phyloP scores from a whole-genome alignment of 345 rosid genomes.

The Rhodamnia rubescens region DNA sequence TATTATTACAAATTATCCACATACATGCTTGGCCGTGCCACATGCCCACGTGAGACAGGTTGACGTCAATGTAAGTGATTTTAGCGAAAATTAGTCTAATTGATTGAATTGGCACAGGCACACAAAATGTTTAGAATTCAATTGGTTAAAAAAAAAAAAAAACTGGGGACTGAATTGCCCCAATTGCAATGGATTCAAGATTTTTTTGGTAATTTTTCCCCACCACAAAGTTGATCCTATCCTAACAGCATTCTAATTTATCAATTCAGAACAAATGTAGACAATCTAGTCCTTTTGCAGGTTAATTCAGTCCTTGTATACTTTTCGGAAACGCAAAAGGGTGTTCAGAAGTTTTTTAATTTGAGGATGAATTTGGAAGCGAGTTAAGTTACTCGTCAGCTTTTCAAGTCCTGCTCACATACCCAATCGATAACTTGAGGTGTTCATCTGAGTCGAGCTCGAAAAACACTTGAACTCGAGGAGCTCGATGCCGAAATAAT shows the following conservation, averaged over 20 bases:
- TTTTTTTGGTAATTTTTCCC: no score
- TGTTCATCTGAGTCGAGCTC: neutral
- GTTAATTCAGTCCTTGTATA: neutral
- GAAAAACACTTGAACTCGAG: neutral
- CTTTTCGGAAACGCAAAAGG: neutral
- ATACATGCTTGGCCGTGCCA: accelerated
- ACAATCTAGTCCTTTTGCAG: neutral
- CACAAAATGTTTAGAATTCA: no score
- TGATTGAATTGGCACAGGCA: no score
- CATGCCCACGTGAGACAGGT: no score
- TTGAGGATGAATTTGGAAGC: neutral
- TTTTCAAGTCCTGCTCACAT: neutral
- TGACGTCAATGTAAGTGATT: no score
- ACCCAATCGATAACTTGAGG: neutral
- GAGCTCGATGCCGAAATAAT: neutral
- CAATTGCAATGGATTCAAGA: no score
- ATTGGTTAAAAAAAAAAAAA: no score
- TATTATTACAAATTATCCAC: no score
- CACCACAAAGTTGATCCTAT: no score
- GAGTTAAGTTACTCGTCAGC: neutral
- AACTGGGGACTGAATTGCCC: no score
- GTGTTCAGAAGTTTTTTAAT: neutral
- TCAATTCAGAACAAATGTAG: neutral
- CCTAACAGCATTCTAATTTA: no score
- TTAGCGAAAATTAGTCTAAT: no score